phyloP scores from a whole-genome alignment of 768 basidiomycete species.

The Imleria badia region DNA sequence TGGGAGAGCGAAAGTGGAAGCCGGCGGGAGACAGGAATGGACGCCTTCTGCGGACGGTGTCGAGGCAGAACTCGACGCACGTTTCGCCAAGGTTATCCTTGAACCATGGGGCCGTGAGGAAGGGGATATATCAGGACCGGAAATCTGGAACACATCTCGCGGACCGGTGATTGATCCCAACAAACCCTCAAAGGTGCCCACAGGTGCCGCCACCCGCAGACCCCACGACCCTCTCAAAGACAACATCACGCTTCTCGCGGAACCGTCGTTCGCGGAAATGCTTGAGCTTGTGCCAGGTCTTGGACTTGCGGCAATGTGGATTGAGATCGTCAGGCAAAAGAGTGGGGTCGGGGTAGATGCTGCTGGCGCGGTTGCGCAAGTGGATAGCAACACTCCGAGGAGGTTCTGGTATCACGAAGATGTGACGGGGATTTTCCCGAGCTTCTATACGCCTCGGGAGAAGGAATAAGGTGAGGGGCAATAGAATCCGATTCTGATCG shows the following conservation, averaged over 20 bases:
- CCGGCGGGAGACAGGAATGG: constrained; percentile 6
- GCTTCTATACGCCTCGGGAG: constrained; percentile 41
- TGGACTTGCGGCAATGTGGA: constrained; percentile 65
- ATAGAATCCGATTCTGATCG: background rate
- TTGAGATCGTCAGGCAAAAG: constrained; percentile 55
- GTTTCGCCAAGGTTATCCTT: constrained; percentile 51
- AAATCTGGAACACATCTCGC: constrained; percentile 37
- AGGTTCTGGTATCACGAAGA: constrained; percentile 63
- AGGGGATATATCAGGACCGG: constrained; percentile 38
- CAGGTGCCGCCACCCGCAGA: constrained; percentile 10
- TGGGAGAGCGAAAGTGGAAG: constrained; percentile 6
- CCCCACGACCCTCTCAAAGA: constrained; percentile 55
- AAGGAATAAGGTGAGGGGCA: background rate
- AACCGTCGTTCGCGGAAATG: constrained; percentile 41
- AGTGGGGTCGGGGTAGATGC: background rate
- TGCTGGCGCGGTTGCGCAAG: constrained; percentile 2
- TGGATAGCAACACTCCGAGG: constrained; percentile 1
- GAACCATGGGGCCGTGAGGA: constrained; percentile 52
- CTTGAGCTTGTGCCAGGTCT: constrained; percentile 47
- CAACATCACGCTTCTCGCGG: constrained; percentile 58
- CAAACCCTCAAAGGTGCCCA: constrained; percentile 6
- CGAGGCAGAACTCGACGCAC: constrained; percentile 46
- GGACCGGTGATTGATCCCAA: constrained; percentile 35
- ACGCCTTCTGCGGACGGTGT: constrained; percentile 30
- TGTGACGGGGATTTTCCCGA: constrained; percentile 50